Base-by-base conservation (phyloP, 768 basidiomycete species). In the Pulveroboletus sp. region DNA sequence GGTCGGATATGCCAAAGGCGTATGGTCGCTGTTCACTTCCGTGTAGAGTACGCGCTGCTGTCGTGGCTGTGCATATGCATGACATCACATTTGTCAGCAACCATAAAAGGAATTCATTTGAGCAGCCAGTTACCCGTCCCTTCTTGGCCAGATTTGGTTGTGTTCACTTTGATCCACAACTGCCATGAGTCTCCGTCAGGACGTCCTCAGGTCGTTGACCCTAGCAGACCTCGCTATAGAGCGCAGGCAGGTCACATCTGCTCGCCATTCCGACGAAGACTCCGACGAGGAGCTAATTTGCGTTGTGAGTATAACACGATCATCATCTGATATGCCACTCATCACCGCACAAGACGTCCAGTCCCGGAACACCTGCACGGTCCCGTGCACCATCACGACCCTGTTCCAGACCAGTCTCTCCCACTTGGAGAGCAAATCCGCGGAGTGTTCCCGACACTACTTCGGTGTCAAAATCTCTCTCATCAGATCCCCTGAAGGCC, bases 1-100 rank as follows among this genome's bases (percentile, higher is more conserved):
- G 54, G 89, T 95, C 3, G 82, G 81, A 14, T 95, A 94, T 59
- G 83, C 79, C 0, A 89, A 87, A 66, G 92, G 92, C 5, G 89
- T 94, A 7, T 90, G 86, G 81, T 68, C 75, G 28, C 68, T 95
- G 43, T 94, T 93, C 70, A 78, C 75, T 24, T 74, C 81, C 18
- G 83, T 93, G 46, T 93, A 73, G 66, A 7, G 17, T 42, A 40
- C 18, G 36, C 49, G 52, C 46, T 49, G 49, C 30, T 39, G 10
- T 27, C 17, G 46, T 50, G 47, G 49, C 30, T 50, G 12, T 53
- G 31, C 49, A 45, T 32, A 9, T 37, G 12, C 31, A 55, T 63
- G 60, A 62, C 51, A 50, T 63, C 57, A 63, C 49, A 11, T 52
- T 55, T 45, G 62, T 63, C 52, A 59, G 54, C 52, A 44, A 11